phyloP scores from a whole-genome alignment of 1,284 basidiomycete species.

The Pyrrhoderma noxium region DNA sequence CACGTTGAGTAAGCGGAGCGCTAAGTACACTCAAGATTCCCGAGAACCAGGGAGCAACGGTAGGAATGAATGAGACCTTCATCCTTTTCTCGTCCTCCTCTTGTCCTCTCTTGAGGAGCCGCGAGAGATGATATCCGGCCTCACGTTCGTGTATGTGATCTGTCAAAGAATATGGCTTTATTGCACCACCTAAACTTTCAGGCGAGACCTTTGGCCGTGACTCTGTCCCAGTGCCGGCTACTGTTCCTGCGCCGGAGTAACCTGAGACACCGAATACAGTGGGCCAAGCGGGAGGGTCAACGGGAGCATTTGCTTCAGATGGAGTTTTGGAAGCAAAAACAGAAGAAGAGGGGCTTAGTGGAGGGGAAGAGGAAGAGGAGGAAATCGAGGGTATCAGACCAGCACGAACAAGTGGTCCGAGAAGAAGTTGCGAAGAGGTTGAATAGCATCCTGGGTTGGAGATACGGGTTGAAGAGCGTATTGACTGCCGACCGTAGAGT shows the following conservation, averaged over 20 bases:
- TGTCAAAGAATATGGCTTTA: slow-evolving; percentile 85
- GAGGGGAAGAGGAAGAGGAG: too few species aligned
- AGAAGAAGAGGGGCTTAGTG: too few species aligned
- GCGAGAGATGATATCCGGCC: slow-evolving; percentile 75
- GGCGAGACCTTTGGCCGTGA: slow-evolving; percentile 82
- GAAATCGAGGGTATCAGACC: slow-evolving; percentile 28
- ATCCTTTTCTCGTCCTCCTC: slow-evolving; percentile 27
- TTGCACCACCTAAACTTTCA: slow-evolving; percentile 66
- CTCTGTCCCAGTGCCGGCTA: slow-evolving; percentile 56
- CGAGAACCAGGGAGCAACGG: slow-evolving; percentile 92
- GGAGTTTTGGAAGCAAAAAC: too few species aligned
- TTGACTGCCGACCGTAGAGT: slow-evolving; percentile 72
- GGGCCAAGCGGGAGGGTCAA: slow-evolving; percentile 54
- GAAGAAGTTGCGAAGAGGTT: slow-evolving; percentile 85
- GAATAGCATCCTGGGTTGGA: slow-evolving; percentile 98
- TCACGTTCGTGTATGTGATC: slow-evolving; percentile 99
- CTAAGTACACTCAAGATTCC: slow-evolving; percentile 88
- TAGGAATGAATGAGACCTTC: slow-evolving; percentile 81
- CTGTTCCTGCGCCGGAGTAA: slow-evolving; percentile 92
- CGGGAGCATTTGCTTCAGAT: too few species aligned
- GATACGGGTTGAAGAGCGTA: slow-evolving; percentile 74
- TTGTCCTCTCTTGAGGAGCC: slow-evolving; percentile 31
- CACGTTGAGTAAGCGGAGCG: slow-evolving; percentile 62
- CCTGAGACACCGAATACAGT: slow-evolving; percentile 93
- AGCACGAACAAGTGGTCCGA: slow-evolving; percentile 82